A percentile compares a stretch with the other conserved stretches of the same genome.
Conservation (phyloP, 495 filamentous ascomycete genomes). For the Halenospora varia region DNA sequence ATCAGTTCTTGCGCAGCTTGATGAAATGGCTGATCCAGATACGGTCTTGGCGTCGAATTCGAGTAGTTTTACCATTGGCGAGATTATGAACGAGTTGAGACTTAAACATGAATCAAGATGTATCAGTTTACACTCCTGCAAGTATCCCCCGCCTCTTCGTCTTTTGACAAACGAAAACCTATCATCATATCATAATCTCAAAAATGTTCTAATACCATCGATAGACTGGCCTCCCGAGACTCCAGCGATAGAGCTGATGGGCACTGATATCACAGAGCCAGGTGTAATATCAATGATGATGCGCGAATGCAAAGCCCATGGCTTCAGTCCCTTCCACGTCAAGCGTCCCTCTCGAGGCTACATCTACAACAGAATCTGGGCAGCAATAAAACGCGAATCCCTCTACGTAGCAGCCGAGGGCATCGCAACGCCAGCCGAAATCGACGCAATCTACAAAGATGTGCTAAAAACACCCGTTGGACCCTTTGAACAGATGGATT, state of each 20-base stretch:
- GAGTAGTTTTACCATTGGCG: conserved; percentile 34
- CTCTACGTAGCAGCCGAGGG: conserved; percentile 32
- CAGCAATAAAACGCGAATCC: conserved; percentile 38
- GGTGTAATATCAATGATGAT: conserved; percentile 26
- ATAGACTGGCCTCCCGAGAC: conserved; percentile 41
- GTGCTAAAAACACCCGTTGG: conserved; percentile 34
- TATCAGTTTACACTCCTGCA: conserved; percentile 36
- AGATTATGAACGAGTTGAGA: conserved; percentile 30
- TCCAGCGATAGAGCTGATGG: conserved; percentile 39
- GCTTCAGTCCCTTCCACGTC: conserved; percentile 37
- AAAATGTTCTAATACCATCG: too few relatives aligned
- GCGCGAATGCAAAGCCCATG: conserved; percentile 27
- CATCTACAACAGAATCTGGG: conserved; percentile 42
- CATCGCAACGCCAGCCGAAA: conserved; percentile 30
- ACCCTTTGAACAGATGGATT: conserved; percentile 39
- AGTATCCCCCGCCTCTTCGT: conserved; percentile 17
- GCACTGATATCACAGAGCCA: conserved; percentile 28
- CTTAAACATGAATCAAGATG: conserved; percentile 26
- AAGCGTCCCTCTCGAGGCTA: conserved; percentile 33
- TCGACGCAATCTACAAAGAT: conserved; percentile 37
- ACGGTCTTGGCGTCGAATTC: conserved; percentile 40
- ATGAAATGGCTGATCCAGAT: conserved; percentile 21
- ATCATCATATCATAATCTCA: too few relatives aligned
- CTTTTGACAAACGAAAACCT: too few relatives aligned
- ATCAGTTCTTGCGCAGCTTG: conserved; percentile 29